Percentiles rank a stretch among this genome's conserved stretches.
phyloP scores from a whole-genome alignment of 148 eudicot species.

The Vaccinium myrtillus region DNA sequence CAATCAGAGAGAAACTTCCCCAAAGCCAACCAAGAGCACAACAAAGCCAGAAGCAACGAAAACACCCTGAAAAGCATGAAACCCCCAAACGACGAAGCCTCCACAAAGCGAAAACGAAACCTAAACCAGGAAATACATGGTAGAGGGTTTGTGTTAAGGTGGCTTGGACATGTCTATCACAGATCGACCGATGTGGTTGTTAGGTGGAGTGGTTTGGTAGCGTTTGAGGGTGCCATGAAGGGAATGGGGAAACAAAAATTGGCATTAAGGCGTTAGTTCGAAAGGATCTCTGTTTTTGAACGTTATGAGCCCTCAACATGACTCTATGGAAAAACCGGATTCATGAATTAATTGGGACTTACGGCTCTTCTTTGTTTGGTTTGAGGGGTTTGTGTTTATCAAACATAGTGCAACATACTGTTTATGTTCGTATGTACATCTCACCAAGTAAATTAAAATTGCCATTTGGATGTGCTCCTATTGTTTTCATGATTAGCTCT shows the following conservation, averaged over 20 bases:
- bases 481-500: not conserved
- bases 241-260: not conserved
- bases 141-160: not conserved
- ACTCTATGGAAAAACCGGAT: not conserved
- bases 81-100: too few relatives aligned
- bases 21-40: too few relatives aligned
- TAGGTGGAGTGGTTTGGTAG: not conserved
- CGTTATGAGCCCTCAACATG: not conserved
- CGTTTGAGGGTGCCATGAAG: not conserved
- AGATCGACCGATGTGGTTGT: not conserved
- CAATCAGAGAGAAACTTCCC: too few relatives aligned
- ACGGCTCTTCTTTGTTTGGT: not conserved
- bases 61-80: too few relatives aligned
- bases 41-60: too few relatives aligned
- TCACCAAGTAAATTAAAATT: not conserved
- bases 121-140: not conserved
- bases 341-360: not conserved
- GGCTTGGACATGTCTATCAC: not conserved
- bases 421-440: not conserved
- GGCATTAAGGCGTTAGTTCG: not conserved
- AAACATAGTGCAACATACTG: not conserved
- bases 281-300: not conserved
- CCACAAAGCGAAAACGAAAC: too few relatives aligned
- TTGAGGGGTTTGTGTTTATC: not conserved
- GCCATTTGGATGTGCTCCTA: not conserved